Base-by-base conservation (phyloP, 768 basidiomycete species). In the Hygrocybe coccinea region DNA sequence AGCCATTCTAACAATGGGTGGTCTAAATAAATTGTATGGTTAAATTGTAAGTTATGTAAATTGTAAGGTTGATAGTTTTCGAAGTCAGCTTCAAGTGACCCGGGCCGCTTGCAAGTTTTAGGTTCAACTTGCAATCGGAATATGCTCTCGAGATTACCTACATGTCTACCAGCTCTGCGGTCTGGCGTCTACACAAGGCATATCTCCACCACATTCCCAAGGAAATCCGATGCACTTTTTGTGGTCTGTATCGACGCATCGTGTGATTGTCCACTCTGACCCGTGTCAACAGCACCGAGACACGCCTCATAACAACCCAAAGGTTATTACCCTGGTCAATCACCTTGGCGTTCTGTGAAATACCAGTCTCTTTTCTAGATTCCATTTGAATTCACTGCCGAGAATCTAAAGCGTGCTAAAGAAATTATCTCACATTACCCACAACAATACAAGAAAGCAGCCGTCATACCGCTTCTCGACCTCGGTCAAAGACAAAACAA, bases 381-480 rank as follows among this genome's bases (percentile, higher is more conserved):
- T 73, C 80, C 89, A 10, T 99, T 99, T 72, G 82, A 88, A 62
- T 95, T 95, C 74, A 76, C 78, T 56, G 65, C 81, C 0, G 87
- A 85, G 66, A 97, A 95, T 76, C 64, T 85, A 73, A 90, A 90
- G 77, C 81, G 82, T 35, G 94, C 93, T 0, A 64, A 94, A 59
- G 87, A 91, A 69, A 89, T 98, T 74, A 91, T 98, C 69, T 79
- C 89, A 39, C 86, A 85, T 62, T 99, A 99, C 76, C 95, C 95
- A 19, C 81, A 91, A 52, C 95, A 97, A 66, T 99, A 98, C 81
- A 97, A 93, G 82, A 99, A 99, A 72, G 95, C 94, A 15, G 97
- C 97, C 25, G 87, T 92, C 63, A 97, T 99, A 68, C 97, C 97
- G 46, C 79, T 99, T 33, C 85, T 99, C 56, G 95, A 98, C 72